Evolutionary conservation across 192 early-diverging fungal species (phyloP).

Genomic region (Borealophlyctis nickersoniae): DNA sequence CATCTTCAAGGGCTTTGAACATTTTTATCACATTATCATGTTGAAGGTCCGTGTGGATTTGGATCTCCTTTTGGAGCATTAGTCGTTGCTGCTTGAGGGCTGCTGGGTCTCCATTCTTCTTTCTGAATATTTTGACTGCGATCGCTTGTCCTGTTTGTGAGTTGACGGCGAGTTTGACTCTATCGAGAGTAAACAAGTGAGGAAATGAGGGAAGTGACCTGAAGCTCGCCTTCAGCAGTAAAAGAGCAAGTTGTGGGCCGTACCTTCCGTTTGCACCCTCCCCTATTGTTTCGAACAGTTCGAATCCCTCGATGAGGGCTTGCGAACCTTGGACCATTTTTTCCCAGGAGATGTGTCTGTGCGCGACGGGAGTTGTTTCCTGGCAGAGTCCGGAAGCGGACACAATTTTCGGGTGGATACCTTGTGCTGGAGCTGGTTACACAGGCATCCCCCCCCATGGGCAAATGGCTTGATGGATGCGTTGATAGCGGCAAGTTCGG

Average conservation of each 20-base stretch:
- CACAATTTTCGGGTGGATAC: no score
- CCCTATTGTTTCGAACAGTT: slow-evolving; percentile 38
- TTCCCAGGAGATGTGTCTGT: not conserved
- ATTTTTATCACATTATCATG: slow-evolving; percentile 61
- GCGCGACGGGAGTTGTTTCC: no score
- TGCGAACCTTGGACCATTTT: slow-evolving; percentile 20
- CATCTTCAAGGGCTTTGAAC: slow-evolving; percentile 47
- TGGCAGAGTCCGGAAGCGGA: no score
- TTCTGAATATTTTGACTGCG: slow-evolving; percentile 62
- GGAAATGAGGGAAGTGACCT: not conserved
- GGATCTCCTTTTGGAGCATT: slow-evolving; percentile 53
- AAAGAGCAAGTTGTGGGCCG: not conserved
- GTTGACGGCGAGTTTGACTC: slow-evolving; percentile 56
- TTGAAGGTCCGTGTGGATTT: slow-evolving; percentile 43
- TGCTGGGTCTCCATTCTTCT: slow-evolving; percentile 19
- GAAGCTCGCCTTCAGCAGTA: not conserved
- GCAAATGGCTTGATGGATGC: no score
- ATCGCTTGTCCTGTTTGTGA: slow-evolving; percentile 35
- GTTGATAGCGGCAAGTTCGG: no score
- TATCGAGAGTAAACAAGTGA: slow-evolving; percentile 22
- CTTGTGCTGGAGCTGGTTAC: no score
- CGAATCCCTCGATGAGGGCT: slow-evolving; percentile 17
- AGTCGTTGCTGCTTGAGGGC: slow-evolving; percentile 25
- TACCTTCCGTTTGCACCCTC: slow-evolving; percentile 46
- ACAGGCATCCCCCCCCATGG: no score